Conservation (phyloP, 768 basidiomycete genomes). For the Tylopilus vinaceipallidus region DNA sequence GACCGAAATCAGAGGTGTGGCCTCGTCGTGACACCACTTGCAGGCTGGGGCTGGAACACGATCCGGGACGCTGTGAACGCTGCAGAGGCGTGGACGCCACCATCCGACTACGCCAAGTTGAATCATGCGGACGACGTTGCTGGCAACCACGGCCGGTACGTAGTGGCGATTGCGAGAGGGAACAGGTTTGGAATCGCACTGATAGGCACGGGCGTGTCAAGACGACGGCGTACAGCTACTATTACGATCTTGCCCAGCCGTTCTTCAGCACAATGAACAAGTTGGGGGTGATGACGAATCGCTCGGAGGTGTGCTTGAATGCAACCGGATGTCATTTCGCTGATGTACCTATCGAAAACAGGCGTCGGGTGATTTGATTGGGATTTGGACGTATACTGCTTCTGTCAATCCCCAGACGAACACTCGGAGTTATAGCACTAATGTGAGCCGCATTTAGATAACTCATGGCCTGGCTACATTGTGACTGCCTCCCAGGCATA, state of each 20-base stretch:
- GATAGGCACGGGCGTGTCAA: conserved; percentile 13
- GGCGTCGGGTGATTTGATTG: conserved; percentile 16
- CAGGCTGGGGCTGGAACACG: conserved; percentile 16
- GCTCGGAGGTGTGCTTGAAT: conserved; percentile 8
- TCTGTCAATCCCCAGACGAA: conserved; percentile 16
- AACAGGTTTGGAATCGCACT: neutral
- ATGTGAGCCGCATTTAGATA: conserved; percentile 2
- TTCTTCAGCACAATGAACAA: conserved; percentile 19
- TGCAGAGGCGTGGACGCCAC: conserved; percentile 15
- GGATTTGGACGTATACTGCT: conserved; percentile 16
- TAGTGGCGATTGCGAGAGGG: neutral
- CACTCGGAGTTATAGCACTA: conserved; percentile 15
- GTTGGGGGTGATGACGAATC: conserved; percentile 11
- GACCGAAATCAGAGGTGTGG: neutral
- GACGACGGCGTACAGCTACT: conserved; percentile 17
- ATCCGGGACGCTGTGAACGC: conserved; percentile 12
- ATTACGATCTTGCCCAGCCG: conserved; percentile 11
- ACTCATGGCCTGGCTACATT: neutral
- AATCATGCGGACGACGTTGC: conserved; percentile 11
- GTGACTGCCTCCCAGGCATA: conserved; percentile 8
- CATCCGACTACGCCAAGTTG: conserved; percentile 10
- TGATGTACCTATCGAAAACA: neutral
- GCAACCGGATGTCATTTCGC: neutral
- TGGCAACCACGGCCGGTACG: conserved; percentile 14
- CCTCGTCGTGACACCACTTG: neutral